phyloP scores from a whole-genome alignment of 768 basidiomycete species.

The Suillus discolor region DNA sequence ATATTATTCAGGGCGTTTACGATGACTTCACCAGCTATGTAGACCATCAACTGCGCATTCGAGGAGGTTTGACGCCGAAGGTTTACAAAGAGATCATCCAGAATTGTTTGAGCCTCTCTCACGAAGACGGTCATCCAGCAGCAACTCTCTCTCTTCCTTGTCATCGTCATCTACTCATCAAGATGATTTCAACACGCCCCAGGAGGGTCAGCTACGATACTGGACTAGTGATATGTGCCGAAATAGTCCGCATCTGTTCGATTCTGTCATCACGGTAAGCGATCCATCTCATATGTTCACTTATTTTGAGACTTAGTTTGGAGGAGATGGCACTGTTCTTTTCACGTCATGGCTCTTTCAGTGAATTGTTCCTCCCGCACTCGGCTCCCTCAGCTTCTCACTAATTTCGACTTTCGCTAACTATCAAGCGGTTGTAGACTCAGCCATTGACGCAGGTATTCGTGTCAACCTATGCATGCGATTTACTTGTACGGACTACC shows the following conservation, averaged over 20 bases:
- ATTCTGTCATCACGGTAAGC: constrained; percentile 95
- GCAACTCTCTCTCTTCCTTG: constrained; percentile 60
- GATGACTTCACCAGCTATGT: constrained; percentile 68
- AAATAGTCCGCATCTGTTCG: constrained; percentile 87
- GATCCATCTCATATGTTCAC: neutral
- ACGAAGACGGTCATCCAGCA: constrained; percentile 72
- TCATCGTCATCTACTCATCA: constrained; percentile 46
- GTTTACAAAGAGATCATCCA: constrained; percentile 84
- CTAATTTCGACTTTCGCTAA: constrained; percentile 95
- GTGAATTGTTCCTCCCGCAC: constrained; percentile 95
- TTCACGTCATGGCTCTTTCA: constrained; percentile 99
- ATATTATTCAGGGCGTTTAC: constrained; percentile 18
- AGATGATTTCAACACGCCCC: constrained; percentile 41
- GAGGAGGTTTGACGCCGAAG: constrained; percentile 91
- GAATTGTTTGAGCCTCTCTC: constrained; percentile 83
- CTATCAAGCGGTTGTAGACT: constrained; percentile 83
- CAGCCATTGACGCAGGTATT: constrained; percentile 88
- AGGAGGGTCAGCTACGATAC: constrained; percentile 92
- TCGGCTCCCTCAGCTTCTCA: constrained; percentile 98
- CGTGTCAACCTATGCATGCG: constrained; percentile 98
- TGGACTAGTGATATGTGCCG: constrained; percentile 98
- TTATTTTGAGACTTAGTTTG: constrained; percentile 60
- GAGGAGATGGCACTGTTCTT: constrained; percentile 96
- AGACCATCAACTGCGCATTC: constrained; percentile 88
- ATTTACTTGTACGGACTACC: constrained; percentile 98